Evolutionary conservation across 2,329 filamentous ascomycete genomes (phyloP).

Genomic region (Clonostachys sp.): DNA sequence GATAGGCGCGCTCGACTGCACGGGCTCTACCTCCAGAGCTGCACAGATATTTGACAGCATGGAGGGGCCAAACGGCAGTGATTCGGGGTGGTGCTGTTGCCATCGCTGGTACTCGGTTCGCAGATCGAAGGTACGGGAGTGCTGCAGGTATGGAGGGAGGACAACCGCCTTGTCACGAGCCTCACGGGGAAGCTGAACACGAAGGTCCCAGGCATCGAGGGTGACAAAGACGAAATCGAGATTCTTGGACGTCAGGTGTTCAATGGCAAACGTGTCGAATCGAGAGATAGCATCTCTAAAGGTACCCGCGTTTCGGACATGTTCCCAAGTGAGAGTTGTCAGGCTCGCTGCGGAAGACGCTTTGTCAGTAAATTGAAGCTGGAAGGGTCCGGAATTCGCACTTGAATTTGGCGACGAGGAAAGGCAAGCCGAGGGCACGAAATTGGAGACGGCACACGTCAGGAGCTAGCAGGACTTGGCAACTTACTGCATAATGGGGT

Average conservation of each 20-base stretch:
- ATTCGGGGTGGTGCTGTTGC: constrained; percentile 98
- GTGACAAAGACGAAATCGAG: constrained; percentile 98
- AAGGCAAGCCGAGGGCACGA: constrained; percentile 6
- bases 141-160: constrained; percentile 92
- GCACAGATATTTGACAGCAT: constrained; percentile 97
- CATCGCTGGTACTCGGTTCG: constrained; percentile 97
- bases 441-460: constrained; percentile 1
- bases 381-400: background rate
- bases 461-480: constrained; percentile 5
- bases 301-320: constrained; percentile 93
- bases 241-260: constrained; percentile 86
- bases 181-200: constrained; percentile 94
- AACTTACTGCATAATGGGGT: constrained; percentile 97
- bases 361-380: constrained; percentile 3
- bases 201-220: constrained; percentile 95
- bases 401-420: background rate
- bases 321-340: constrained; percentile 97
- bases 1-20: constrained; percentile 95
- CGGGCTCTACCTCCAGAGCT: constrained; percentile 93
- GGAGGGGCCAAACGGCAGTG: constrained; percentile 90
- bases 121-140: constrained; percentile 94
- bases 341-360: constrained; percentile 66
- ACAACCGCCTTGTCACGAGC: constrained; percentile 98
- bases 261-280: constrained; percentile 89
- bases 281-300: constrained; percentile 96